Base-by-base conservation (phyloP, 352 stramenopile genomes). In the Pythium aphanidermatum region DNA sequence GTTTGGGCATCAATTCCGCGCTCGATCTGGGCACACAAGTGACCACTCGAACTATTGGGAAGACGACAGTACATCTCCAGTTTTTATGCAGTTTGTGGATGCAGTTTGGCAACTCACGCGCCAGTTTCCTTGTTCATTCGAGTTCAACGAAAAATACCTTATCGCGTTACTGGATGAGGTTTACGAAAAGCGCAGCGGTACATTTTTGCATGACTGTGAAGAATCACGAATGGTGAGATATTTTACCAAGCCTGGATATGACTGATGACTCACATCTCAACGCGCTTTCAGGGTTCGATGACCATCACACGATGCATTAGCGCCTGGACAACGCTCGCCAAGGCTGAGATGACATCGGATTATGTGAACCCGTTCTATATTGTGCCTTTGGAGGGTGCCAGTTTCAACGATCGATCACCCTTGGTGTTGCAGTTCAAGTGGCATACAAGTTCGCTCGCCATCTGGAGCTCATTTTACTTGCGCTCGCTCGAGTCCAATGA, bases 81-180 rank as follows among this genome's bases (percentile, higher is more conserved):
- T 99, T 24, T 99, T 99, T 63, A 70, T 99, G 43, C 96, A 99
- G 68, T 99, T 98, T 56, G 63, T 99, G 9, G 97, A 99, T 70
- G 97, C 92, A 27, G 88, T 99, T 13, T 99, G 91, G 76, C 96
- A 99, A 73, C 66, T 99, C 14, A 82, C 97, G 31, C 83, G 91
- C 33, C 95, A 98, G 43, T 98, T 96, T 41, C 96, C 96, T 10
- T 92, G 92, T 38, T 96, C 82, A 27, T 99, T 99, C 46, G 96
- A 99, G 69, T 99, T 99, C 65, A 99, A 95, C 57, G 83, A 96
- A 49, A 66, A 68, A 10, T 93, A 78, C 48, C 63, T 99, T 29
- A 80, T 98, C 17, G 78, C 92, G 26, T 46, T 99, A 1, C 77
- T 97, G 1, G 95, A 99, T 49, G 92, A 98, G 65, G 75, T 97